Base-by-base conservation (phyloP, 768 basidiomycete genomes). In the Podaxis sp. region DNA sequence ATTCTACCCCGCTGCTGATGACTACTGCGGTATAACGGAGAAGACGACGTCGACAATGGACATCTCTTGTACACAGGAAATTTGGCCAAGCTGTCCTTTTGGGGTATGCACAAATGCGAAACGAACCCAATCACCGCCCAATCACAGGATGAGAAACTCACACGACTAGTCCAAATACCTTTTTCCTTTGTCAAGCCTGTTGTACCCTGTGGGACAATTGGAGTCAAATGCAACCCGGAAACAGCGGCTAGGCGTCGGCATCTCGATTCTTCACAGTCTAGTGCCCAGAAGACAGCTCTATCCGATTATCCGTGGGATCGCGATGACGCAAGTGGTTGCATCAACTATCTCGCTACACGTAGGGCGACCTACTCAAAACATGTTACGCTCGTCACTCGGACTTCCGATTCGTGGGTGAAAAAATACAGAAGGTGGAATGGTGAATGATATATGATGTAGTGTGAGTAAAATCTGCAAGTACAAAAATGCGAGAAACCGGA, bases 261-360 rank as follows among this genome's bases (percentile, higher is more conserved):
- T 56, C 54, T 39, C 4, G 39, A 13, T 56, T 39, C 22, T 33
- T 40, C 38, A 38, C 19, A 53, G 38, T 5, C 11, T 17, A 30
- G 54, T 33, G 19, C n/a, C 33, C 17, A 39, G 38, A 38, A 39
- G 33, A 24, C 19, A 19, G 39, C 12, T 15, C 38, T 55, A 15
- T n/a, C 12, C 39, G 54, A 53, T 56, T 57, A 57, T 30, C 56
- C 15, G 19, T 44, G 56, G 24, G 39, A 46, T 30, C 5, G 15
- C 42, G 28, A 30, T 57, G 56, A 57, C 56, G 56, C 40, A 57
- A 57, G 44, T 17, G 17, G 39, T 40, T 28, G 26, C 12, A 55
- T 33, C 33, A 46, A n/a, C 19, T 15, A 17, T 22, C 44, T 17
- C 44, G n/a, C 5, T n/a, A 44, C n/a, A 1, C 42, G 33, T 9